Conservation (phyloP, 805 yeast species). For the Candida saitoana region DNA sequence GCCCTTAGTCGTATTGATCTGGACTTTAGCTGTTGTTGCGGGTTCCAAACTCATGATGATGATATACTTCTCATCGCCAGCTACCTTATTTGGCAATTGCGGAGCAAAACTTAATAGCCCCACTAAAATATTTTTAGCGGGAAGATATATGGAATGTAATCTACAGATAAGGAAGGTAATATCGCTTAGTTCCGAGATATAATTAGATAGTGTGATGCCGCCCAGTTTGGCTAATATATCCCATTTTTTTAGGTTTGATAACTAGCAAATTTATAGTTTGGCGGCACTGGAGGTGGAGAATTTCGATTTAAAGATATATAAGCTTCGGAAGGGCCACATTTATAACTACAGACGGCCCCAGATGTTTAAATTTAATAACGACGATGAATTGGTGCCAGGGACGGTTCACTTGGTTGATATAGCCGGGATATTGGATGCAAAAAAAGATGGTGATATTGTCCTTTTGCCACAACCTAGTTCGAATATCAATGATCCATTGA, state of each 20-base stretch:
- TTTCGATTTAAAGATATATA: not conserved
- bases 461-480: conserved; percentile 33
- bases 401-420: conserved; percentile 47
- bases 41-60: conserved; percentile 34
- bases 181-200: too few species aligned
- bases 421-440: conserved; percentile 28
- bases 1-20: conserved; percentile 56
- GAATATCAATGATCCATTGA: conserved; percentile 32
- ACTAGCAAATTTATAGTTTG: not conserved
- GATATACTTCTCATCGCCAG: conserved; percentile 5
- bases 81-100: not conserved
- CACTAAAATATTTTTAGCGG: not conserved
- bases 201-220: too few species aligned
- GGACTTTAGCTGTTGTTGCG: conserved; percentile 57
- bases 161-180: too few species aligned
- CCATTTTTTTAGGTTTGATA: not conserved
- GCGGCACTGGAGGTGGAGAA: not conserved
- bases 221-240: not conserved
- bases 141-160: too few species aligned
- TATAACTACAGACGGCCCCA: too few species aligned
- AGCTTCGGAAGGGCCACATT: too few species aligned
- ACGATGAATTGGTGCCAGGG: conserved; percentile 43
- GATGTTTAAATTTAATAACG: not conserved
- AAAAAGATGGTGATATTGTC: conserved; percentile 23
- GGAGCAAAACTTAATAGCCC: not conserved